These are phyloP conservation scores for Gymnopilus dilepis DNA, from an alignment of 768 basidiomycete species.

Conservation along the genomic window DNA sequence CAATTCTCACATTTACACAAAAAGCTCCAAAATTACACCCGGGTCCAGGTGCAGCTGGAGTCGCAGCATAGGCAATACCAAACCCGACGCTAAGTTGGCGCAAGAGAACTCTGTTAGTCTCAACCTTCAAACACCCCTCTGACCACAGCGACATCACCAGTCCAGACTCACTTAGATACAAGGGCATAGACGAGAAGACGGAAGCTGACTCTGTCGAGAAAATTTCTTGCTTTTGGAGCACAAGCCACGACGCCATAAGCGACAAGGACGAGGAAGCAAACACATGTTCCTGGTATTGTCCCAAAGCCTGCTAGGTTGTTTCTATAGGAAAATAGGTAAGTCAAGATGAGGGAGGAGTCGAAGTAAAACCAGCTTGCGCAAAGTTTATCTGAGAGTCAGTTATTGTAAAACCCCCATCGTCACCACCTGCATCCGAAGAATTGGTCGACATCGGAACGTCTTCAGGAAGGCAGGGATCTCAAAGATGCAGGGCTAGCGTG, in stretches of 20 bases:
- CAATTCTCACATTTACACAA: constrained; percentile 1
- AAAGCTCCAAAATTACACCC: background rate
- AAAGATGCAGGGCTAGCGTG: no score
- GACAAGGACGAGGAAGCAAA: constrained; percentile 1
- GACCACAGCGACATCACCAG: no score
- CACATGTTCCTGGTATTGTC: constrained; percentile 1
- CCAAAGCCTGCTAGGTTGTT: background rate
- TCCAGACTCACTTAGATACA: constrained; percentile 1
- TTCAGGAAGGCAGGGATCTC: no score
- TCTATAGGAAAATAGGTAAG: background rate
- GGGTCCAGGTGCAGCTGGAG: background rate
- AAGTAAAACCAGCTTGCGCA: background rate
- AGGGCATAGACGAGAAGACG: background rate
- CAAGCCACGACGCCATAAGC: background rate
- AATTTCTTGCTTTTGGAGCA: background rate
- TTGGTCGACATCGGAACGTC: background rate
- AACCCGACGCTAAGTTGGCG: background rate
- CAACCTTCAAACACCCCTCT: no score
- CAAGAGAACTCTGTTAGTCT: background rate
- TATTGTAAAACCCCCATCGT: background rate
- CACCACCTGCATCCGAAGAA: background rate
- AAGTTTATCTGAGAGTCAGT: background rate
- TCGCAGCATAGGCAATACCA: background rate
- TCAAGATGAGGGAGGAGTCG: background rate
- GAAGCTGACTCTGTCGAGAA: background rate